phyloP scores from a whole-genome alignment of 305 asterid genomes.

The Stenogyne calaminthoides region DNA sequence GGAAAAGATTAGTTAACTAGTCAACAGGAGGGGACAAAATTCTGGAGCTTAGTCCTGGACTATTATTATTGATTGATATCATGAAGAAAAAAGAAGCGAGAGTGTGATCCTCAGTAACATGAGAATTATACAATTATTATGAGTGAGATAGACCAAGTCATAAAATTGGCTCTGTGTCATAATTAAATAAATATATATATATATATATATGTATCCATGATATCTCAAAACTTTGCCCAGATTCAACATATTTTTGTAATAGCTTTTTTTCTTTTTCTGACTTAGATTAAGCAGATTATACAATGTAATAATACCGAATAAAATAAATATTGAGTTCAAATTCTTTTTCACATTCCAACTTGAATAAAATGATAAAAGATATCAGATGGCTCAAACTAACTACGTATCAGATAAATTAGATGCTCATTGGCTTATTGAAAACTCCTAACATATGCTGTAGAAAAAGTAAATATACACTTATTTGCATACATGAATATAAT shows the following conservation, averaged over 20 bases:
- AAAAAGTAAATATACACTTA: not conserved
- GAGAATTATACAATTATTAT: not conserved
- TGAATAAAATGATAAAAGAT: not conserved
- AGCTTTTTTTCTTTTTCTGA: not conserved
- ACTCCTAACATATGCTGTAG: not conserved
- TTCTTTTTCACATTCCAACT: not conserved
- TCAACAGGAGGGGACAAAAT: not conserved
- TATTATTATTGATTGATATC: no score
- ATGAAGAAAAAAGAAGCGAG: no score
- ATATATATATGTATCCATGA: not conserved
- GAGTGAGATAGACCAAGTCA: slow-evolving; percentile 8
- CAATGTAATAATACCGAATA: not conserved
- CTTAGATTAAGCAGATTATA: not conserved
- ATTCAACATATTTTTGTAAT: no score
- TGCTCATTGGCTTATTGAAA: not conserved
- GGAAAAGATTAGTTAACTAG: not conserved
- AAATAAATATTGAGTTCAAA: not conserved
- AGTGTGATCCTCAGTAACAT: not conserved
- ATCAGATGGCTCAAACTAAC: not conserved
- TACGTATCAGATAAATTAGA: not conserved
- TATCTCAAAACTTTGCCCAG: not conserved
- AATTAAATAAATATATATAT: not conserved
- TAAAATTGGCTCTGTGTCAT: not conserved
- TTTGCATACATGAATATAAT: not conserved
- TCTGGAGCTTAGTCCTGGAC: not conserved